Percentiles rank a stretch among this genome's conserved stretches.
These are phyloP conservation scores for Fraxinus greggii DNA, from an alignment of 305 asterid species.

Conservation along the genomic window DNA sequence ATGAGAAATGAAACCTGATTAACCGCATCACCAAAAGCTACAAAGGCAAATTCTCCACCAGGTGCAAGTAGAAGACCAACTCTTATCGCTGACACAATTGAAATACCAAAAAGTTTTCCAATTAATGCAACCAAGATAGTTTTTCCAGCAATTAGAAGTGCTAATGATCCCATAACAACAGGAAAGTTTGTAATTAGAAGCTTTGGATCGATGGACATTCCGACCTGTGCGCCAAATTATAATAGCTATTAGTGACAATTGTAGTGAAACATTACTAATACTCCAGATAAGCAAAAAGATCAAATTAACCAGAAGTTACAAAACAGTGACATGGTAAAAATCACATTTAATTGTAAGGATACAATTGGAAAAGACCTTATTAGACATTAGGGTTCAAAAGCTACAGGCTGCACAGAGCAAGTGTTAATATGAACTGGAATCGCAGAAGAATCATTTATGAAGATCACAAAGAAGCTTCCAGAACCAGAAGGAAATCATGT, in stretches of 20 bases:
- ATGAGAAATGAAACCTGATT: slow-evolving; percentile 64
- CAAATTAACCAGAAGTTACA: neutral
- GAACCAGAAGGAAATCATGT: neutral
- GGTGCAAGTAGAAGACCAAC: slow-evolving; percentile 99
- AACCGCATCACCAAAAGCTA: slow-evolving; percentile 99
- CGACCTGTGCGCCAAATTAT: slow-evolving; percentile 66
- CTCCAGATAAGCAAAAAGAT: slow-evolving; percentile 10
- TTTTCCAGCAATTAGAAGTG: slow-evolving; percentile 84
- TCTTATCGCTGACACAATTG: slow-evolving; percentile 86
- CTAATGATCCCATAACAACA: slow-evolving; percentile 76
- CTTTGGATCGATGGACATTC: slow-evolving; percentile 99
- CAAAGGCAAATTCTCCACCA: slow-evolving; percentile 99
- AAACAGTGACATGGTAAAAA: neutral
- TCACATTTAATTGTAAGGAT: slow-evolving; percentile 14
- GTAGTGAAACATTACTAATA: neutral
- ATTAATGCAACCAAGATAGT: slow-evolving; percentile 81
- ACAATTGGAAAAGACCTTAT: neutral
- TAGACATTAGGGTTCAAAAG: slow-evolving; percentile 6
- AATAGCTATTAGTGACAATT: slow-evolving; percentile 29
- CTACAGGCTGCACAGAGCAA: slow-evolving; percentile 11
- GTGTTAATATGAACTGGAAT: slow-evolving; percentile 7
- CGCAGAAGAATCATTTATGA: neutral
- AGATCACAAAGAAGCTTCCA: neutral
- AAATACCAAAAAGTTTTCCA: slow-evolving; percentile 86
- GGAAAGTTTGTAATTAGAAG: slow-evolving; percentile 94